These are phyloP conservation scores for Zelopaecilomyces penicillatus DNA, from an alignment of 2,329 filamentous ascomycete genomes.

Conservation along the genomic window DNA sequence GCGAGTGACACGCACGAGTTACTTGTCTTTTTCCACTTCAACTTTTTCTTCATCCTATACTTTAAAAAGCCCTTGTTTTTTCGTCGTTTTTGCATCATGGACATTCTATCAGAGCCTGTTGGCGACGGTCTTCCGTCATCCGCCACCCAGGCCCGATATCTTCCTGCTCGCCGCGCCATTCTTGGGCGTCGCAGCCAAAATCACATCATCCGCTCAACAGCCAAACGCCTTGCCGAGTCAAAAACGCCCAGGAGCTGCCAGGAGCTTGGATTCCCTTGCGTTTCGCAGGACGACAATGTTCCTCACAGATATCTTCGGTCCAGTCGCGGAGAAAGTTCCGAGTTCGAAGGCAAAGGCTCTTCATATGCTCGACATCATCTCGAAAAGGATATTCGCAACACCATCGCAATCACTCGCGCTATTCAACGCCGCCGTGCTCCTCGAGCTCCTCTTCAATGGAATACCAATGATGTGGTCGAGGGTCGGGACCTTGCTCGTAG, in stretches of 20 bases:
- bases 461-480: slow-evolving; percentile 19
- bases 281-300: too few relatives aligned
- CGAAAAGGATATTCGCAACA: slow-evolving; percentile 5
- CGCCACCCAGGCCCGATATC: slow-evolving; percentile 4
- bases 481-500: slow-evolving; percentile 27
- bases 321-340: not conserved
- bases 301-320: not conserved
- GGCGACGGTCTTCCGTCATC: slow-evolving; percentile 1
- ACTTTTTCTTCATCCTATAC: slow-evolving; percentile 1
- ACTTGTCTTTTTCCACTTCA: not conserved
- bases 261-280: not conserved
- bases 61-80: too few relatives aligned
- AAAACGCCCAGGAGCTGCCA: slow-evolving; percentile 4
- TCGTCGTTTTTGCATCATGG: slow-evolving; percentile 1
- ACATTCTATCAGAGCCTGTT: not conserved
- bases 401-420: slow-evolving; percentile 1
- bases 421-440: not conserved
- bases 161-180: slow-evolving; percentile 7
- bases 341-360: slow-evolving; percentile 1
- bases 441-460: slow-evolving; percentile 1
- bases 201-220: slow-evolving; percentile 22
- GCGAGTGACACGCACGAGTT: not conserved
- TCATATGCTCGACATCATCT: slow-evolving; percentile 3
- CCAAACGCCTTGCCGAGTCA: slow-evolving; percentile 7
- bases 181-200: slow-evolving; percentile 16